Percentiles rank a stretch among this genome's conserved stretches.
phyloP scores from a whole-genome alignment of 352 stramenopile genomes.

The Globisporangium spiculum region DNA sequence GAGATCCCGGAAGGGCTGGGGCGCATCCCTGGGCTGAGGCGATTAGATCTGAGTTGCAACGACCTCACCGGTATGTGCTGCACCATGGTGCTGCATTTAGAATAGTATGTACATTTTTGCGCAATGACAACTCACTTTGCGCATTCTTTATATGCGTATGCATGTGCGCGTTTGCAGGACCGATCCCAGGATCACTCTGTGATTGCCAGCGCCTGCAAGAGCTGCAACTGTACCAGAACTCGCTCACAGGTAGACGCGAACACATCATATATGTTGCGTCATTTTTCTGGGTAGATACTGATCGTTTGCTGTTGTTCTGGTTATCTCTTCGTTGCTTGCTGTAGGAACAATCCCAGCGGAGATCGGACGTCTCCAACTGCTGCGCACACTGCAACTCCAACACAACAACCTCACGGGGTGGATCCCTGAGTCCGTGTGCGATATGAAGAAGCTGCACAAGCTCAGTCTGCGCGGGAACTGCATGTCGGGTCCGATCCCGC shows the following conservation, averaged over 20 bases:
- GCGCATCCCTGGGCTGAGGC: conserved; percentile 46
- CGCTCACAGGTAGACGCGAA: conserved; percentile 40
- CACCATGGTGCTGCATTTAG: not conserved
- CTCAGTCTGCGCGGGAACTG: conserved; percentile 79
- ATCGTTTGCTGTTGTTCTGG: not conserved
- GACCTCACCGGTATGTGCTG: conserved; percentile 46
- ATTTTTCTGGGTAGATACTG: not conserved
- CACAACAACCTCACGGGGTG: conserved; percentile 74
- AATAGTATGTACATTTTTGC: not conserved
- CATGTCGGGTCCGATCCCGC: conserved; percentile 60
- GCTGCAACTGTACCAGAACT: conserved; percentile 79
- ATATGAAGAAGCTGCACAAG: conserved; percentile 59
- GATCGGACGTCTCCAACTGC: conserved; percentile 50
- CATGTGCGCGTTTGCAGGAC: conserved; percentile 19
- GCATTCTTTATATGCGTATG: not conserved
- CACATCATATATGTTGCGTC: not conserved
- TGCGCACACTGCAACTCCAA: conserved; percentile 77
- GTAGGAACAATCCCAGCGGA: conserved; percentile 43
- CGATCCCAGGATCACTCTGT: conserved; percentile 41
- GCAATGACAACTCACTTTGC: not conserved
- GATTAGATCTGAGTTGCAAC: conserved; percentile 82
- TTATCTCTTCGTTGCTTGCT: not conserved
- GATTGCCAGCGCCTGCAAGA: conserved; percentile 66
- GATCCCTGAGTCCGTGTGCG: conserved; percentile 50
- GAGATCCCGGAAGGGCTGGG: conserved; percentile 56